These are phyloP conservation scores for Gymnopilus junonius DNA, from an alignment of 768 basidiomycete species.

Conservation along the genomic window DNA sequence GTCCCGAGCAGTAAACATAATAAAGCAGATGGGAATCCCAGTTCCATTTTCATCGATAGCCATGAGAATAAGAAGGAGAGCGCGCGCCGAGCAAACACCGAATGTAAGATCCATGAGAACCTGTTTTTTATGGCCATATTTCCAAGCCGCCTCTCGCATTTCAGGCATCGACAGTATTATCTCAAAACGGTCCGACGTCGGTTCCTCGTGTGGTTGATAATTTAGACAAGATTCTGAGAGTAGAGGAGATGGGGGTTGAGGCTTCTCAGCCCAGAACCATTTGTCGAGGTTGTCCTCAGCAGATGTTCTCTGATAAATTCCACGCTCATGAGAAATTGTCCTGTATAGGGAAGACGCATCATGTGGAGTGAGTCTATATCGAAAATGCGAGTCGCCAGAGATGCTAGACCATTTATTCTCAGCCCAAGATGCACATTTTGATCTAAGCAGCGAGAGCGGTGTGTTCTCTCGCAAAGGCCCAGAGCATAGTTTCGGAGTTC, in stretches of 20 bases:
- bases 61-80: conserved; percentile 35
- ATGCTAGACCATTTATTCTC: conserved; percentile 16
- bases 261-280: conserved; percentile 24
- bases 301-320: conserved; percentile 26
- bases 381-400: conserved; percentile 19
- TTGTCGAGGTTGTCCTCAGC: conserved; percentile 29
- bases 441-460: conserved; percentile 24
- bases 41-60: conserved; percentile 30
- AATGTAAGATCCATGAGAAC: conserved; percentile 31
- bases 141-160: conserved; percentile 21
- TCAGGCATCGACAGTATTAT: conserved; percentile 23
- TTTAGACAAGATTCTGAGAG: conserved; percentile 23
- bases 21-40: conserved; percentile 35
- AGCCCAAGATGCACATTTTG: conserved; percentile 23
- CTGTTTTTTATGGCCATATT: conserved; percentile 27
- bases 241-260: conserved; percentile 21
- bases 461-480: conserved; percentile 19
- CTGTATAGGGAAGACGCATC: conserved; percentile 29
- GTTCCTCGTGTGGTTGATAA: conserved; percentile 23
- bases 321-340: conserved; percentile 20
- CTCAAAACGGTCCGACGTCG: conserved; percentile 20
- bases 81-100: conserved; percentile 23
- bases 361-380: conserved; percentile 18
- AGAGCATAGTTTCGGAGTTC: conserved; percentile 23
- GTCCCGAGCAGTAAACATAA: conserved; percentile 26